Evolutionary conservation across 2,329 filamentous ascomycete species (phyloP).

Genomic region (Cercospora nicotianae): DNA sequence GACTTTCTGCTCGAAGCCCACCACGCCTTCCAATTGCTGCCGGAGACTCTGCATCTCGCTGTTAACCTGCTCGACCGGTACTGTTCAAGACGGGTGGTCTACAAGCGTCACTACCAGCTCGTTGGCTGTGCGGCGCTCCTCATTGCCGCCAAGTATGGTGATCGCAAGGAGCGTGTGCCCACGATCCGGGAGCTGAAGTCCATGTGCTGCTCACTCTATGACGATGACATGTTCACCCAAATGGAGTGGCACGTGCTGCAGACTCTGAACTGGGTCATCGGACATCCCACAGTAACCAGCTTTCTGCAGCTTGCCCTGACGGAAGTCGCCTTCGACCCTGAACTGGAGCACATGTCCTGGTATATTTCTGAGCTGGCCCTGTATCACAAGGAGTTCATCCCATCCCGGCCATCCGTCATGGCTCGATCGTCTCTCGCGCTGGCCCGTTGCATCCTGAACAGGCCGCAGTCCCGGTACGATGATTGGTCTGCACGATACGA

Average conservation of each 20-base stretch:
- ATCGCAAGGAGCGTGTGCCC: constrained; percentile 98
- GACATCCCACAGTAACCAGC: constrained; percentile 92
- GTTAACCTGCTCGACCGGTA: constrained; percentile 97
- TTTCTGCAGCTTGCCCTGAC: constrained; percentile 86
- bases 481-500: constrained; percentile 75
- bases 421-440: constrained; percentile 84
- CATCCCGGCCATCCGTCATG: constrained; percentile 85
- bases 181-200: constrained; percentile 96
- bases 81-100: constrained; percentile 95
- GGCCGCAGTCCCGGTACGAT: constrained; percentile 68
- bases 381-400: constrained; percentile 96
- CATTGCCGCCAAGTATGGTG: constrained; percentile 97
- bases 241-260: constrained; percentile 99
- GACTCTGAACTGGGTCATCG: constrained; percentile 93
- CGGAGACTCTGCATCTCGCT: constrained; percentile 92
- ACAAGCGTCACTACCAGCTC: constrained; percentile 98
- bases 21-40: constrained; percentile 87
- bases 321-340: constrained; percentile 71
- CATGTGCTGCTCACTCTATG: constrained; percentile 98
- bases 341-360: constrained; percentile 90
- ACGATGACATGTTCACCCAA: constrained; percentile 99
- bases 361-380: constrained; percentile 95
- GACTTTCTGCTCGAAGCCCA: constrained; percentile 98
- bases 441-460: constrained; percentile 79
- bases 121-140: constrained; percentile 94